Evolutionary conservation across 192 early-diverging fungal species (phyloP).

Genomic region (Rhizophagus sp.): DNA sequence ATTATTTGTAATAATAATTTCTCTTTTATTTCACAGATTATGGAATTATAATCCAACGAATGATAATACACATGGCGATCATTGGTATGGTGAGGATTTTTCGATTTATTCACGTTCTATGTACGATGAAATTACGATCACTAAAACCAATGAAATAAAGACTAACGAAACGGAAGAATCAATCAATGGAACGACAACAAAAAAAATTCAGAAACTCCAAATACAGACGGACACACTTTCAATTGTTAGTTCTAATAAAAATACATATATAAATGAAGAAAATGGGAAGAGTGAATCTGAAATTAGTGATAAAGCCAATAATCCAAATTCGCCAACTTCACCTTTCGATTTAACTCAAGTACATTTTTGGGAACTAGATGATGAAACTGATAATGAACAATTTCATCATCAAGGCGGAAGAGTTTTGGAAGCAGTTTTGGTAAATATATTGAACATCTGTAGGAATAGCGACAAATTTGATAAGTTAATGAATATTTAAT

Average conservation of each 20-base stretch:
- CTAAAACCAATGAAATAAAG: not conserved
- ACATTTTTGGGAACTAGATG: slow-evolving; percentile 37
- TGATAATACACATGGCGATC: slow-evolving; percentile 77
- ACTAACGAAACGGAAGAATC: not conserved
- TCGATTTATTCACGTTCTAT: slow-evolving; percentile 61
- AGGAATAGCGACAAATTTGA: not conserved
- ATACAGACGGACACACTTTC: not conserved
- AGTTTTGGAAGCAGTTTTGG: slow-evolving; percentile 76
- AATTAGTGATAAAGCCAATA: not conserved
- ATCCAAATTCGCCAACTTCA: slow-evolving; percentile 8
- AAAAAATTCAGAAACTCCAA: not conserved
- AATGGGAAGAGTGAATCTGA: not conserved
- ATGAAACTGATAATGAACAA: slow-evolving; percentile 35
- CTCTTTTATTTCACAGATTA: slow-evolving; percentile 40
- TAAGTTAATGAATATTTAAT: not conserved
- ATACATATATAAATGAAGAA: not conserved
- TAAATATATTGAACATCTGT: slow-evolving; percentile 28
- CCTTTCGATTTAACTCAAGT: slow-evolving; percentile 55
- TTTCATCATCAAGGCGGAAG: slow-evolving; percentile 71
- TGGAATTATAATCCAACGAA: slow-evolving; percentile 88
- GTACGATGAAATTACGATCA: not conserved
- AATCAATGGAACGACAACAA: not conserved
- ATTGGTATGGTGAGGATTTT: slow-evolving; percentile 88
- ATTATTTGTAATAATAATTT: not conserved
- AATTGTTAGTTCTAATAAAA: too few relatives aligned